Base-by-base conservation (phyloP, 176 grass and related monocot species). In the Elymus sibiricus region DNA sequence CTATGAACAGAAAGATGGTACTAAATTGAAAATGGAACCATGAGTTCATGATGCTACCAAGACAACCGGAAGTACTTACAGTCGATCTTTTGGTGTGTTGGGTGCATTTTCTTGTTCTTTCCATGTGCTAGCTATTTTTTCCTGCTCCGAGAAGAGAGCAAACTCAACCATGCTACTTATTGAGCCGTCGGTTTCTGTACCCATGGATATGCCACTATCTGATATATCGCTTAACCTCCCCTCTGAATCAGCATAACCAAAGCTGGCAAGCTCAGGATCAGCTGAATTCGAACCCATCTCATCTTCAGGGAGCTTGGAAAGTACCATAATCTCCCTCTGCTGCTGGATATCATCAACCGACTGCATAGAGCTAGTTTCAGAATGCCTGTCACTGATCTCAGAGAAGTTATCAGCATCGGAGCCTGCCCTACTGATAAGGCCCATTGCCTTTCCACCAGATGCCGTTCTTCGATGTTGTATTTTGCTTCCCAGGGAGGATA, bases 201-300 rank as follows among this genome's bases (percentile, higher is more conserved):
- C 90, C 89, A 98, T 94, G 39, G 91, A 95, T 82, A 95, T 83
- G 64, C 80, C 83, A 74, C 91, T 91, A 85, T 98, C 96, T 60
- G 93, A 95, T 89, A 92, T 93, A 60, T 95, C 96, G 63, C 93
- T 98, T 82, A 91, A 79, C 66, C 88, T 85, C 70, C 87, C 96
- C 70, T 98, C 95, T 64, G 89, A 92, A 76, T 92, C 91, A 19
- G 44, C 88, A 39, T 95, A 91, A 70, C 64, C 96, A 56, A 92
- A 94, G 46, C 74, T 78, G 79, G 40, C 77, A 84, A 95, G 64
- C 42, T 90, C 87, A 73, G 76, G 75, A 9, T 86, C 70, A 66
- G 68, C 80, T 86, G 93, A 88, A 88, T 44, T 90, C 29, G 77
- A 79, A 58, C 49, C 64, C 51, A 42, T 73, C 17, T 59, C 64